Conservation (phyloP, 2,329 filamentous ascomycete species). For the Paraconiothyrium sp. region DNA sequence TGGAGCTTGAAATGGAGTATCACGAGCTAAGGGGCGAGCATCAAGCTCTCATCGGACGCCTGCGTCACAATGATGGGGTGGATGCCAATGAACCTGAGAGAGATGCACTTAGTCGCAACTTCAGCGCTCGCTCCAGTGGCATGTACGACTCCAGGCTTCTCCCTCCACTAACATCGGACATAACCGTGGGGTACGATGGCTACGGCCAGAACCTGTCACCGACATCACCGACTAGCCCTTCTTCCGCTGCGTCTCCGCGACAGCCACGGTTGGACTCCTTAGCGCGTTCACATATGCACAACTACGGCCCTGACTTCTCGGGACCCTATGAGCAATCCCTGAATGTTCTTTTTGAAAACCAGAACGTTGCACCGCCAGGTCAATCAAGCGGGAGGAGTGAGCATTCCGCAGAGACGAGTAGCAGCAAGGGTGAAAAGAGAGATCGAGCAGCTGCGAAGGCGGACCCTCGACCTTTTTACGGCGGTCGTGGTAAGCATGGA, state of each 20-base stretch:
- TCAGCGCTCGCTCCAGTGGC: constrained; percentile 36
- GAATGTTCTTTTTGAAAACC: constrained; percentile 36
- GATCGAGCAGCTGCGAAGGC: constrained; percentile 59
- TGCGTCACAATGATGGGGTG: constrained; percentile 31
- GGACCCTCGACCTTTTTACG: constrained; percentile 61
- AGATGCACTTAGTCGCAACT: constrained; percentile 36
- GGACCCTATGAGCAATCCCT: constrained; percentile 44
- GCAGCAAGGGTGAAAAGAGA: constrained; percentile 50
- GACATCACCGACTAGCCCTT: constrained; percentile 33
- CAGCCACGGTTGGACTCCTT: constrained; percentile 43
- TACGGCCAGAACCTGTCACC: constrained; percentile 44
- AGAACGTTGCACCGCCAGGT: constrained; percentile 25
- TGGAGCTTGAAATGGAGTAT: constrained; percentile 59
- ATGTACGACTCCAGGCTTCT: constrained; percentile 34
- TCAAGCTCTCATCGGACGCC: constrained; percentile 38
- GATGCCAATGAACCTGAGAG: constrained; percentile 21
- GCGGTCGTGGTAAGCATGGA: constrained; percentile 62
- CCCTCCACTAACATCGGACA: constrained; percentile 35
- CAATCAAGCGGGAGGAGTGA: constrained; percentile 52
- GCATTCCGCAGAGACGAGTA: constrained; percentile 50
- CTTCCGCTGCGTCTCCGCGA: constrained; percentile 28
- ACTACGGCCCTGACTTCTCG: constrained; percentile 37
- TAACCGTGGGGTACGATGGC: constrained; percentile 39
- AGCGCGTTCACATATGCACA: constrained; percentile 28
- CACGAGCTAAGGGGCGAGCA: constrained; percentile 52